Evolutionary conservation across 2,329 filamentous ascomycete genomes (phyloP).

Genomic region (Tolypocladium pustulatum): DNA sequence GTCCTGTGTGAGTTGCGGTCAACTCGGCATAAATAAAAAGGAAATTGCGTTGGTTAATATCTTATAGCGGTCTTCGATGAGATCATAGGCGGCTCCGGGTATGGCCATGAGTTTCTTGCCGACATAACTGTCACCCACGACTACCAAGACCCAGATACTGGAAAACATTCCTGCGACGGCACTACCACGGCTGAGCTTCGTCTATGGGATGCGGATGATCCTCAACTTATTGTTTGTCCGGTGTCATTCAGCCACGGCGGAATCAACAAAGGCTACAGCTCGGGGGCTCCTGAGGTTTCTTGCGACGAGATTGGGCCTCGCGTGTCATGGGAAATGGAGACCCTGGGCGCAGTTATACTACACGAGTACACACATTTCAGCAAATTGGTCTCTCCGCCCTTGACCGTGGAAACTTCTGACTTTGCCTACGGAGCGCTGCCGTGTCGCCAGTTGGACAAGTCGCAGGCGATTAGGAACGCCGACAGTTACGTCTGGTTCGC

Average conservation of each 20-base stretch:
- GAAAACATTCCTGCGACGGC: too few species aligned
- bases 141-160: neutral
- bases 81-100: neutral
- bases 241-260: neutral
- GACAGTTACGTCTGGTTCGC: neutral
- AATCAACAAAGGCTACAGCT: neutral
- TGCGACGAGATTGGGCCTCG: neutral
- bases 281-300: neutral
- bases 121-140: neutral
- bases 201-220: fast-evolving
- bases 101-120: neutral
- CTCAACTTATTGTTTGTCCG: neutral
- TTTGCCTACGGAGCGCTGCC: neutral
- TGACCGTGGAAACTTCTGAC: neutral
- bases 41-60: neutral
- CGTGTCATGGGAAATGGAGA: neutral
- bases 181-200: neutral
- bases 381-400: neutral
- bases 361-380: neutral
- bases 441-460: neutral
- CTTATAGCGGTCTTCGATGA: neutral
- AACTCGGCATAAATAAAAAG: too few species aligned
- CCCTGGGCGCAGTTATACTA: neutral
- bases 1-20: neutral
- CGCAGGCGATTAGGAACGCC: neutral